These are phyloP conservation scores for Phellopilus nigrolimitatus DNA, from an alignment of 1,284 basidiomycete genomes.

Conservation along the genomic window DNA sequence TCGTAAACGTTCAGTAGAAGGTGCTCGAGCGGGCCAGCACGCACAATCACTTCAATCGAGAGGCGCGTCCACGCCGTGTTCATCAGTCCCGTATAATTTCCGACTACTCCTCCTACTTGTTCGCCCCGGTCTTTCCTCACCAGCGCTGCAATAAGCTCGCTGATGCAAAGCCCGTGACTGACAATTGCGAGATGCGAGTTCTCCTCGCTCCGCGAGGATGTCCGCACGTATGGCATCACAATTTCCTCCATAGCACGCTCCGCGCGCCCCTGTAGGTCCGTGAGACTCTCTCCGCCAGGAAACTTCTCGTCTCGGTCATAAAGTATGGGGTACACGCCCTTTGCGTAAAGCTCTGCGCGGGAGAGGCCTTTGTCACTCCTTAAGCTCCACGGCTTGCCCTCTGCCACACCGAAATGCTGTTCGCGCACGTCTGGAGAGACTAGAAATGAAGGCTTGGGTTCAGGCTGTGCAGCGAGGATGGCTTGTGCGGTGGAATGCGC, in stretches of 20 bases:
- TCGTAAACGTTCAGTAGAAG: slow-evolving; percentile 1
- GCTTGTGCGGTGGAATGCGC: slow-evolving; percentile 69
- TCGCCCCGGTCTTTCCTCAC: slow-evolving; percentile 35
- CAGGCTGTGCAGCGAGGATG: slow-evolving; percentile 46
- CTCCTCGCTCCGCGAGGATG: slow-evolving; percentile 35
- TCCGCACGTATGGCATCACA: slow-evolving; percentile 54
- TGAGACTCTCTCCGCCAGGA: slow-evolving; percentile 67
- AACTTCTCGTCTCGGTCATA: slow-evolving; percentile 51
- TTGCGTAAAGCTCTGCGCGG: slow-evolving; percentile 46
- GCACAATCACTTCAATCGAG: slow-evolving; percentile 22
- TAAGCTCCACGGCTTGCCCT: slow-evolving; percentile 53
- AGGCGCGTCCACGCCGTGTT: slow-evolving; percentile 74
- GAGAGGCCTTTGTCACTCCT: slow-evolving; percentile 32
- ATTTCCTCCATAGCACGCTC: slow-evolving; percentile 52
- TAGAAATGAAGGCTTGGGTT: slow-evolving; percentile 52
- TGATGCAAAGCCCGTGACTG: slow-evolving; percentile 78
- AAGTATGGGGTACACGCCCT: slow-evolving; percentile 48
- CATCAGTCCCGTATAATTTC: slow-evolving; percentile 47
- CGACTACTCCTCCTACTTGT: slow-evolving; percentile 25
- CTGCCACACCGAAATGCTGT: slow-evolving; percentile 70
- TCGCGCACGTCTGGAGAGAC: slow-evolving; percentile 53
- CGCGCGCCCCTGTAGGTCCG: slow-evolving; percentile 64
- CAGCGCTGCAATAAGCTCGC: slow-evolving; percentile 54
- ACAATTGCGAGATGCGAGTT: slow-evolving; percentile 64
- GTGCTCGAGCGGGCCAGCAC: background rate